These are phyloP conservation scores for Vitis vinifera DNA, from an alignment of 164 flowering plant genomes.

Conservation along the genomic window ASM3070453v1 NC_081811.1:9378501-9379000, in stretches of 20 bases:
- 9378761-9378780: background rate
- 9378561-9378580: background rate
- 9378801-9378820: background rate
- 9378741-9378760: background rate
- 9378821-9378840: background rate
- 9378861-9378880: constrained; percentile 62
- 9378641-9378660: constrained; percentile 59
- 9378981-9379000: constrained; percentile 17
- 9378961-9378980: constrained; percentile 12
- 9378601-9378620: background rate
- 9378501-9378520: no score
- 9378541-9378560: background rate
- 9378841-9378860: background rate
- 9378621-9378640: constrained; percentile 28
- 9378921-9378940: constrained; percentile 58
- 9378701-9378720: constrained; percentile 23
- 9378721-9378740: background rate
- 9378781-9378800: background rate
- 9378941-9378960: constrained; percentile 22
- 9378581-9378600: background rate
- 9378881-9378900: constrained; percentile 86
- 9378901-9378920: constrained; percentile 71
- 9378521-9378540: no score
- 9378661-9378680: constrained; percentile 44
- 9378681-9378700: constrained; percentile 27